phyloP scores from a whole-genome alignment of 306 rosid genomes.

The Adenanthera pavonina region DNA sequence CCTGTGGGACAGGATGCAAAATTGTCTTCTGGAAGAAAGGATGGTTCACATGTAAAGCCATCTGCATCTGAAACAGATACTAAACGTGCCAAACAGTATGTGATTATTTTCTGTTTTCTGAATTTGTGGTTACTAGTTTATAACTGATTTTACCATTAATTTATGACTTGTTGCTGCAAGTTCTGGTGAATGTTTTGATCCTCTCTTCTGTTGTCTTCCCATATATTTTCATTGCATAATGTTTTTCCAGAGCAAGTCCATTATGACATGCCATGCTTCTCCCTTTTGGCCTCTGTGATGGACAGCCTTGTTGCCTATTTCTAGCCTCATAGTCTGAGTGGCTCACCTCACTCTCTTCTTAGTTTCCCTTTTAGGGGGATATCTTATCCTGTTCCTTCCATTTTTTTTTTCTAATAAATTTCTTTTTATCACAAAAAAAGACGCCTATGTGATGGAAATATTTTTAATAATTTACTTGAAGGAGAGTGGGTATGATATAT shows the following conservation, averaged over 20 bases:
- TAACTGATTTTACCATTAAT: neutral
- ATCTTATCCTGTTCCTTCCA: neutral
- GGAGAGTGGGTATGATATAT: neutral
- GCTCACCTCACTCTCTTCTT: neutral
- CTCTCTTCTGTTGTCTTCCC: neutral
- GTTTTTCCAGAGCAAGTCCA: neutral
- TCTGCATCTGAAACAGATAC: constrained; percentile 63
- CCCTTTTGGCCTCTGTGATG: neutral
- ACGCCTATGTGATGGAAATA: neutral
- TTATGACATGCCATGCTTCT: neutral
- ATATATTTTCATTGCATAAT: constrained; percentile 9
- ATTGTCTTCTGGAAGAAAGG: constrained; percentile 57
- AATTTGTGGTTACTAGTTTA: constrained; percentile 3
- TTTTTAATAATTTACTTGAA: constrained; percentile 10
- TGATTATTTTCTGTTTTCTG: constrained; percentile 25
- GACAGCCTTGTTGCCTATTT: neutral
- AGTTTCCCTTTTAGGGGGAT: neutral
- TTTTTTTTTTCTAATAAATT: neutral
- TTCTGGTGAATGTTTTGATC: constrained; percentile 22
- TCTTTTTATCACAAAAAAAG: neutral
- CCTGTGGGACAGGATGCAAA: constrained; percentile 53
- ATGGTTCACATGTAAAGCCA: constrained; percentile 51
- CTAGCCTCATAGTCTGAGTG: neutral
- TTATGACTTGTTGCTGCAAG: neutral
- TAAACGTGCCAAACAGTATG: constrained; percentile 81